Evolutionary conservation across 192 early-diverging fungal species (phyloP), one percentile per base, ranked within the genome.

Genomic region (Fimicolochytrium jonesii): DNA sequence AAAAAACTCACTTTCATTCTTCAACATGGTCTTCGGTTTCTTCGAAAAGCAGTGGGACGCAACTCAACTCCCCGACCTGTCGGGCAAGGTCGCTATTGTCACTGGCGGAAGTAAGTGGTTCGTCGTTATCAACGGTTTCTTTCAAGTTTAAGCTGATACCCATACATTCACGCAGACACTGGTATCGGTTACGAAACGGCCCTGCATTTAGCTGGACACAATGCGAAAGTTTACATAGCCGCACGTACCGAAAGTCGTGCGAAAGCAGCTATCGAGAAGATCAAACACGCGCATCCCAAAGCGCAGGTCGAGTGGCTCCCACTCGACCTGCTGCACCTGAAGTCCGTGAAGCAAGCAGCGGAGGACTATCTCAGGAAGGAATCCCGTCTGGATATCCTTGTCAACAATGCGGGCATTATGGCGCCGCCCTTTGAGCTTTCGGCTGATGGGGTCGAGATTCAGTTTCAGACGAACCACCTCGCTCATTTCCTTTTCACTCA

Each of bases 371-470:
- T 29, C 33, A 51, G 20, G 25, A 63, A 28, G 30, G 59, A 55
- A n/a, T 59, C 22, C 13, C 61, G 47, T 11, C 33, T 75, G 22
- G 58, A 74, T 32, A 41, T 67, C 28, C 43, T 66, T 13, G 41
- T 70, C 46, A 73, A 71, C 65, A 71, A 69, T 39, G 59, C 59
- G 4, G 73, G 70, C 7, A 60, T 77, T 32, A 84, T 84, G 83
- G 69, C 70, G 13, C 62, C 59, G 23, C 79, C 79, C 37, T 33
- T 36, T 35, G 52, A 67, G 1, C 32, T 62, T 17, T 71, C 76
- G 20, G 63, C 66, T n/a, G 77, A 86, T 31, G 82, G 82, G n/a
- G 59, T 74, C 34, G 82, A 85, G 63, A 65, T 67, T n/a, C 84
- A 85, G 59, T 74, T 86, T 31, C 53, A 55, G 35, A 55, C 53